A percentile compares a stretch with the other conserved stretches of the same genome.
phyloP scores from a whole-genome alignment of 257 asterid genomes.

The Asclepias syriaca region DNA sequence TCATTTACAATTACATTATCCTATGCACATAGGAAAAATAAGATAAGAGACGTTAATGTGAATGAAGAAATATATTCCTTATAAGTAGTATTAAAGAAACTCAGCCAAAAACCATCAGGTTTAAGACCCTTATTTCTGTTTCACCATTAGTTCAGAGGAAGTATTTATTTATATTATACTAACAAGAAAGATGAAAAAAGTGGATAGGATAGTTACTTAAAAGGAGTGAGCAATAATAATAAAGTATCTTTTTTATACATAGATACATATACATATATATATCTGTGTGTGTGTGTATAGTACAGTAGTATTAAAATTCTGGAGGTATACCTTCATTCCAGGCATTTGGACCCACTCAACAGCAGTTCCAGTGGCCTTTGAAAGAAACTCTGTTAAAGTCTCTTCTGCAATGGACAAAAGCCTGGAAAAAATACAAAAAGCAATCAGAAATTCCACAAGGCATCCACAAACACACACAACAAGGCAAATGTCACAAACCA shows the following conservation, averaged over 20 bases:
- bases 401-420: conserved; percentile 97
- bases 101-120: no score
- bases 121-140: no score
- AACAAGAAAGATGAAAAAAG: not conserved
- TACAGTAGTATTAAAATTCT: not conserved
- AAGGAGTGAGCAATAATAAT: not conserved
- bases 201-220: not conserved
- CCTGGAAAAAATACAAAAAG: conserved; percentile 42
- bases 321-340: conserved; percentile 80
- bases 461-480: conserved; percentile 32
- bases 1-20: no score
- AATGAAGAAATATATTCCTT: no score
- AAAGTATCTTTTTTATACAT: not conserved
- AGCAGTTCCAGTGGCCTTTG: conserved; percentile 97
- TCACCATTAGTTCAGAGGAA: no score
- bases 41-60: no score
- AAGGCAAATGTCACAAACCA: conserved; percentile 29
- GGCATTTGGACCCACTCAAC: conserved; percentile 99
- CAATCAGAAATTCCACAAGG: conserved; percentile 27
- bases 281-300: not conserved
- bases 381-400: conserved; percentile 91
- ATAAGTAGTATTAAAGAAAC: no score
- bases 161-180: not conserved
- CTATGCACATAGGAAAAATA: no score
- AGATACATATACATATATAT: no score